Evolutionary conservation across 2,329 filamentous ascomycete species (phyloP).

Genomic region (Fusarium cyanostomum): DNA sequence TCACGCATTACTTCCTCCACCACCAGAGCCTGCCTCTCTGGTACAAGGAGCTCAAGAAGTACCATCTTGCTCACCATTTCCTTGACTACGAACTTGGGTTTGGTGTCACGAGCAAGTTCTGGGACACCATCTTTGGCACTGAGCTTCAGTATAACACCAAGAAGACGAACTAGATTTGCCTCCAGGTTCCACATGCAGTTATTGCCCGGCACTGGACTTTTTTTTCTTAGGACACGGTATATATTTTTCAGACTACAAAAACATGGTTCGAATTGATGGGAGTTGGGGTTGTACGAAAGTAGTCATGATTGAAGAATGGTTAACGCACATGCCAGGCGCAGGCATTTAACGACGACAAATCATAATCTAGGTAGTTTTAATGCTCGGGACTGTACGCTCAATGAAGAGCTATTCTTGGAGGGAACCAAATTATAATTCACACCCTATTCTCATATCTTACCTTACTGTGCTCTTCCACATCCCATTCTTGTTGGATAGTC

Average conservation of each 20-base stretch:
- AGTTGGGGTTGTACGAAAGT: slow-evolving; percentile 30
- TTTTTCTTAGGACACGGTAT: slow-evolving; percentile 21
- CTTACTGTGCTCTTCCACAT: neutral
- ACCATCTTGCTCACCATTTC: slow-evolving; percentile 96
- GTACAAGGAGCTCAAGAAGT: slow-evolving; percentile 95
- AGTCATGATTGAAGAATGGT: slow-evolving; percentile 42
- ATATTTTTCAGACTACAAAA: slow-evolving; percentile 25
- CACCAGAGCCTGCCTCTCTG: slow-evolving; percentile 90
- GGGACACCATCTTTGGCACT: slow-evolving; percentile 93
- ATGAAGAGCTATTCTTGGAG: slow-evolving; percentile 31
- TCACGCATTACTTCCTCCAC: slow-evolving; percentile 99
- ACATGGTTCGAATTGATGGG: slow-evolving; percentile 27
- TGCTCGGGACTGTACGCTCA: slow-evolving; percentile 36
- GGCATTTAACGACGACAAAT: slow-evolving; percentile 38
- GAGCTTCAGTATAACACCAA: slow-evolving; percentile 65
- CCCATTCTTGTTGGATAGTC: neutral
- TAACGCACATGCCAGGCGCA: slow-evolving; percentile 41
- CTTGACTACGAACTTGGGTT: slow-evolving; percentile 98
- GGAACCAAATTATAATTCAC: slow-evolving; percentile 35
- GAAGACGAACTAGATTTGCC: slow-evolving; percentile 46
- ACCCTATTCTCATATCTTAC: neutral
- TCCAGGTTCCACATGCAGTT: neutral
- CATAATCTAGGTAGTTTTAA: slow-evolving; percentile 38
- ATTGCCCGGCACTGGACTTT: neutral
- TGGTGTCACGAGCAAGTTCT: slow-evolving; percentile 95